Conservation (phyloP, 139 green algal species). For the Chlorella sp. region DNA sequence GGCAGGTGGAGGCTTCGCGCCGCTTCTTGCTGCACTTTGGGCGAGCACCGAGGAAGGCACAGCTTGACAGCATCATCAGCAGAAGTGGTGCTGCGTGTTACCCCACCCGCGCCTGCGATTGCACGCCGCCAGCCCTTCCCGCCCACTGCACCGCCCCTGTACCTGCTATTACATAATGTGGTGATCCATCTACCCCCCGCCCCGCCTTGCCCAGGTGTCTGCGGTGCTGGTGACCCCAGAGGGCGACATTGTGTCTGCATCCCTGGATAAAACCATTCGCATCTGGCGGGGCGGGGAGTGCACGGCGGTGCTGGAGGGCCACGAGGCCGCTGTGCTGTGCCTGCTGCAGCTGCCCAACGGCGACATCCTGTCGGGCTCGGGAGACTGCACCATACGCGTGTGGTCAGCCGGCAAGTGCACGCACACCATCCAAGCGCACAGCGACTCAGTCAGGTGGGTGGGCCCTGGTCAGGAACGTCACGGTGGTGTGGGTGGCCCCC, state of each 20-base stretch:
- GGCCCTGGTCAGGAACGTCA: too few relatives aligned
- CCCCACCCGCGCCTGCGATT: too few relatives aligned
- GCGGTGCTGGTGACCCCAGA: slow-evolving; percentile 66
- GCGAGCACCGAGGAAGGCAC: too few relatives aligned
- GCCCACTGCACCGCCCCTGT: too few relatives aligned
- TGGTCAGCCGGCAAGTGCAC: slow-evolving; percentile 64
- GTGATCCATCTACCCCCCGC: too few relatives aligned
- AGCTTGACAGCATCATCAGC: too few relatives aligned
- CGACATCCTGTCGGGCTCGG: slow-evolving; percentile 79
- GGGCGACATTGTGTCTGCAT: slow-evolving; percentile 79
- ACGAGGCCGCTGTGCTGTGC: slow-evolving; percentile 83
- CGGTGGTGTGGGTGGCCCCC: too few relatives aligned
- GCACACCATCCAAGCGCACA: slow-evolving; percentile 76
- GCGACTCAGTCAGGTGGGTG: slow-evolving; percentile 81
- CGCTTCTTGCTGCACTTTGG: too few relatives aligned
- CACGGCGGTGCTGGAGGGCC: slow-evolving; percentile 66
- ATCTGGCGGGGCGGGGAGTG: slow-evolving; percentile 75
- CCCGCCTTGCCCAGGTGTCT: slow-evolving; percentile 66
- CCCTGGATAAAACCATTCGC: slow-evolving; percentile 85
- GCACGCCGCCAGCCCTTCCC: too few relatives aligned
- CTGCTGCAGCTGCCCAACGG: slow-evolving; percentile 74
- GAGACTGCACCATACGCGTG: slow-evolving; percentile 73
- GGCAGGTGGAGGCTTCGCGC: not conserved
- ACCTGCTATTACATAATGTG: too few relatives aligned
- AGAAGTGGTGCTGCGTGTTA: too few relatives aligned